A percentile compares a stretch with the other conserved stretches of the same genome.
These are phyloP conservation scores for Podochytrium sp. DNA, from an alignment of 192 early-diverging fungal species.

Conservation along the genomic window DNA sequence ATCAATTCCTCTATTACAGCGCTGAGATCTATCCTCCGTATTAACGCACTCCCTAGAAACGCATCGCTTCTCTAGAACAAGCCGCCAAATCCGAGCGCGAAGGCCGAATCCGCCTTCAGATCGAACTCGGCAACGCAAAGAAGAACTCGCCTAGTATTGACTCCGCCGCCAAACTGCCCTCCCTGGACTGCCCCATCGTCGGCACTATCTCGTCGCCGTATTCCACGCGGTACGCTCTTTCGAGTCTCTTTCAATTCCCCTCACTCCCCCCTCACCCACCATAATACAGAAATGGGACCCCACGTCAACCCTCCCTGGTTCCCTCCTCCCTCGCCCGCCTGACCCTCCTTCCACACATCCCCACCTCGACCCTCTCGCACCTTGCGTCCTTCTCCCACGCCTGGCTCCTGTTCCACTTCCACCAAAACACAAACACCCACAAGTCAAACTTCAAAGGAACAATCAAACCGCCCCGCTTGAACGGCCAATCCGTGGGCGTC, in stretches of 20 bases:
- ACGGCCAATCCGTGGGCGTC: constrained; percentile 34
- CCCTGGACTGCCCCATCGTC: not conserved
- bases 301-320: constrained; percentile 34
- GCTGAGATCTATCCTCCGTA: too few species aligned
- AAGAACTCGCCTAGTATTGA: not conserved
- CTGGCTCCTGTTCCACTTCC: constrained; percentile 37
- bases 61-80: not conserved
- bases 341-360: constrained; percentile 21
- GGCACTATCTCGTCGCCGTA: constrained; percentile 23
- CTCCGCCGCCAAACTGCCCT: not conserved
- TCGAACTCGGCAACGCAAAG: constrained; percentile 2
- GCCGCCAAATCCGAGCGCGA: constrained; percentile 25
- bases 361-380: constrained; percentile 21
- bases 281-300: constrained; percentile 23
- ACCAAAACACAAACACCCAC: constrained; percentile 42
- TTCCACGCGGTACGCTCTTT: constrained; percentile 17
- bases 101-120: constrained; percentile 21
- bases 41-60: not conserved
- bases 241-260: too few species aligned
- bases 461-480: constrained; percentile 34
- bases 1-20: too few species aligned
- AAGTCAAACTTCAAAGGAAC: constrained; percentile 25
- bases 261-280: too few species aligned
- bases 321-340: constrained; percentile 23
- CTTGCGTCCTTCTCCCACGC: constrained; percentile 33